Base-by-base conservation (phyloP, 2,329 filamentous ascomycete species). In the Xylariaceae sp. region DNA sequence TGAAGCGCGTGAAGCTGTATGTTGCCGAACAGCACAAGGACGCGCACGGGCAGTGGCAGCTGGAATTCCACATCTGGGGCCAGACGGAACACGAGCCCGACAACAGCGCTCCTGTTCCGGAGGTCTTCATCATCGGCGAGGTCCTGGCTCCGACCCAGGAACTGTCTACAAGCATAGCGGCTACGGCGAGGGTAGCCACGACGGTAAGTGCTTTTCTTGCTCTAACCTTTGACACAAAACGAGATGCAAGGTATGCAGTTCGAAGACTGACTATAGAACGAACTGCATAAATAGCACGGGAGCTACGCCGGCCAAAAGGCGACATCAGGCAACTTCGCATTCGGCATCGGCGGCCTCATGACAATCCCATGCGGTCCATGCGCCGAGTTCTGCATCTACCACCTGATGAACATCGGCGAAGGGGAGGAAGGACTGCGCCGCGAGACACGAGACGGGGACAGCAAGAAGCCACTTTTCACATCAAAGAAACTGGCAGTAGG, bases 251-350 rank as follows among this genome's bases (percentile, higher is more conserved):
- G 27, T n/a, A 5, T 28, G 12, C 5, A 18, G 13, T 32, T 9
- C 11, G 37, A 6, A 5, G 19, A n/a, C 19, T 46, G 34, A 48
- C 27, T 18, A 40, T 23, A 15, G n/a, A n/a, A n/a, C n/a, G n/a
- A n/a, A n/a, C n/a, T n/a, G n/a, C n/a, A n/a, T n/a, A n/a, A n/a
- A 8, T 21, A 55, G 33, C 73, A 77, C 44, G 66, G 57, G 0
- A 60, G 66, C 0, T 76, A 76, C 38, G 55, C 60, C 0, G 64
- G 66, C 0, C 72, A 76, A 48, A 67, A 69, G n/a, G 72, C 71
- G 0, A 76, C 70, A 0, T 60, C 65, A 0, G 74, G 73, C 0
- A 76, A 76, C 41, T 66, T 76, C 30, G 70, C 65, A 0, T 63
- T 64, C 23, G 64, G 63, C 1, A 62, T 65, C n/a, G 62, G 62